A percentile compares a stretch with the other conserved stretches of the same genome.
phyloP scores from a whole-genome alignment of 495 filamentous ascomycete species.

The Penicillium ochrochloron region DNA sequence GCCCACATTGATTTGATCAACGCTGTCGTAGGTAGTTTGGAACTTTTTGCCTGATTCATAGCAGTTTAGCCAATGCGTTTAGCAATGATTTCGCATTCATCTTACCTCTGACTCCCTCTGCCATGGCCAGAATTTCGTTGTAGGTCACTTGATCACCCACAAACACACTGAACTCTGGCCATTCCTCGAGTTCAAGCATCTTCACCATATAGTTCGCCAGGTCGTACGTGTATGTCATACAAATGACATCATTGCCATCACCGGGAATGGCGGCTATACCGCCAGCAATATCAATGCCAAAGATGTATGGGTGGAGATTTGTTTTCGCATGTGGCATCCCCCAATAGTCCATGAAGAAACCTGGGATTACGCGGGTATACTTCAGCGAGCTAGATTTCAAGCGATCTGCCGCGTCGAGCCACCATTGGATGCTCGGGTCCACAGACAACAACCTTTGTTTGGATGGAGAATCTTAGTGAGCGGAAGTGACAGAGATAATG shows the following conservation, averaged over 20 bases:
- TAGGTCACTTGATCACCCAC: conserved; percentile 54
- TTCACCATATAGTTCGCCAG: conserved; percentile 55
- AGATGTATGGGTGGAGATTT: conserved; percentile 41
- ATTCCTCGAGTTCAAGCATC: conserved; percentile 48
- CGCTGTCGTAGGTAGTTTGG: conserved; percentile 51
- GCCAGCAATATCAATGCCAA: conserved; percentile 53
- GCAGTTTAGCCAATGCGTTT: not conserved
- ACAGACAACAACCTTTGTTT: conserved; percentile 32
- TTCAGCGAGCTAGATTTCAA: conserved; percentile 42
- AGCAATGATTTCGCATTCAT: not conserved
- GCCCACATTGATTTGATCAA: conserved; percentile 50
- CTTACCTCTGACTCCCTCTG: conserved; percentile 53
- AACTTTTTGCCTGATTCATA: conserved; percentile 50
- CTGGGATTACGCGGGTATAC: conserved; percentile 53
- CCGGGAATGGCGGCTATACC: conserved; percentile 57
- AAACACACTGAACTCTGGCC: conserved; percentile 49
- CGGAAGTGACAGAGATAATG: not conserved
- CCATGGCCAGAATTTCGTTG: conserved; percentile 50
- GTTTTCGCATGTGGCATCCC: conserved; percentile 51
- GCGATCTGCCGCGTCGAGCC: conserved; percentile 38
- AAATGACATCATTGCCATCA: conserved; percentile 48
- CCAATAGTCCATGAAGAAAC: conserved; percentile 62
- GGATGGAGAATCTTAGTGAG: conserved; percentile 3
- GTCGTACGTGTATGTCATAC: conserved; percentile 59
- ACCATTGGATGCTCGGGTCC: conserved; percentile 44